Evolutionary conservation across 495 filamentous ascomycete genomes (phyloP), one percentile per base, ranked within the genome.

Genomic region (Pseudomonodictys pantanalensis): DNA sequence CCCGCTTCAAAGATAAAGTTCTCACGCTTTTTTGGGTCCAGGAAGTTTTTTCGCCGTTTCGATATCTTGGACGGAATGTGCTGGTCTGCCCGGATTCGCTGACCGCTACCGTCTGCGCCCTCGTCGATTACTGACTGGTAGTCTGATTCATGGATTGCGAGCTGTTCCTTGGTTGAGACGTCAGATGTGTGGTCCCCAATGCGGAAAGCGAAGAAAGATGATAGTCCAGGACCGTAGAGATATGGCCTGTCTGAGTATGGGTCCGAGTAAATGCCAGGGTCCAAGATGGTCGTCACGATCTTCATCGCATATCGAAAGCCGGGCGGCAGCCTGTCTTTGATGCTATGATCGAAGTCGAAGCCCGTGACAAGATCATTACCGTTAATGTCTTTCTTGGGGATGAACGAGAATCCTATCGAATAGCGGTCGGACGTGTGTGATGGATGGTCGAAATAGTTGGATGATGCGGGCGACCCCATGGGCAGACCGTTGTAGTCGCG

Each of bases 311-410:
- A 82, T 47, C 79, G 79, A 70, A 96, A 95, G 4, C 91, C 92
- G 0, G 87, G 87, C 0, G 93, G 93, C 0, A 98, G 77, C n/a
- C 85, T 79, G 64, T 93, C 85, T 35, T 89, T 83, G 56, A 98
- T 89, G 0, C 92, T 89, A 24, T 85, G 81, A 64, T 93, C 90
- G 59, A 97, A 96, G 73, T 96, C 88, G 70, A 97, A 97, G 17
- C 92, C 92, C 56, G 91, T 96, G 30, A 96, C 79, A 1, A 97
- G 79, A 52, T 90, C 86, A 22, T 83, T 73, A 39, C 83, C 90
- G 6, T 79, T 77, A 25, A 96, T 84, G 47, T 75, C 75, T 35
- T 75, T 69, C 63, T 88, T 86, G 44, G 86, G 90, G 5, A 79
- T 78, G 69, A 97, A 88, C 17, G 80, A 76, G 70, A 95, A 87